Base-by-base conservation (phyloP, 257 asterid genomes). In the Plantago elongata region DNA sequence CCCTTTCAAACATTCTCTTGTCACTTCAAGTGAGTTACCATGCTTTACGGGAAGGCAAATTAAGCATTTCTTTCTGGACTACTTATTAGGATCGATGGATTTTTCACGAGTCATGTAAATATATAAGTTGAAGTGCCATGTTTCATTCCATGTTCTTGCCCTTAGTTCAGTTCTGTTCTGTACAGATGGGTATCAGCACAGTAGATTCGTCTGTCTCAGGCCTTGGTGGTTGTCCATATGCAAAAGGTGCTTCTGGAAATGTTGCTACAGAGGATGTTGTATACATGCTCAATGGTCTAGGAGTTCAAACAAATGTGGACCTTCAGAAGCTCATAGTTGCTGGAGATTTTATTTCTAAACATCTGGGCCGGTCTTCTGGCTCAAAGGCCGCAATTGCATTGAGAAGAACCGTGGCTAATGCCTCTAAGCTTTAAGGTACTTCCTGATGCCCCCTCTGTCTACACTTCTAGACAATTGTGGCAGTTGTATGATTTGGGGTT, bases 231-330 rank as follows among this genome's bases (percentile, higher is more conserved):
- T 92, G 97, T 63, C 99, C 99, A 1, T 92, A 89, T 63, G 99
- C 99, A 38, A 89, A 89, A 81, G 99, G 99, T 59, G 99, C 99
- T 62, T 68, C 96, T 0, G 96, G 99, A 51, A 92, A 92, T 68
- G 99, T 89, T 49, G 99, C 97, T 14, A 92, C 97, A 0, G 99
- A 92, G 82, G 99, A 92, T 58, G 99, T 92, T 11, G 83, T 92
- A 17, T 92, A 89, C 58, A 86, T 92, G 99, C 95, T 89, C 9
- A 74, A 86, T 62, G 99, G 97, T 30, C 54, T 92, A 55, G 97
- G 97, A 42, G 86, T 86, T 61, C 72, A 76, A 76, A 92, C 97
- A 54, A 76, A 81, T 60, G 94, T 89, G 29, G 95, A 92, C 78
- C 67, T 92, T 55, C 17, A 63, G 44, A 84, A 81, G 70, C 85